Evolutionary conservation across 345 rosid species (phyloP).

Genomic region (Atalantia buxifolia): DNA sequence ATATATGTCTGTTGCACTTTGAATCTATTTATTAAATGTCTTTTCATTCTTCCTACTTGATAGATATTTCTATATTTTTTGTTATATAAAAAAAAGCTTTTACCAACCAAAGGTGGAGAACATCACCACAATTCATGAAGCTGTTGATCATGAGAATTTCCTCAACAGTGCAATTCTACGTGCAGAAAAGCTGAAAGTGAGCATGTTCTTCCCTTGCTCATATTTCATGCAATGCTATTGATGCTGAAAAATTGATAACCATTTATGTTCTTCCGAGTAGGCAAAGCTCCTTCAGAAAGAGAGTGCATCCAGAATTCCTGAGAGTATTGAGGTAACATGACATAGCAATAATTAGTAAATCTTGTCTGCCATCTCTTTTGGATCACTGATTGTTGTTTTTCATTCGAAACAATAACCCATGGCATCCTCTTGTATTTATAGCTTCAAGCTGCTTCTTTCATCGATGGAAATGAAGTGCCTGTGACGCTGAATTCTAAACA

Average conservation of each 20-base stretch:
- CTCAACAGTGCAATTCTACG: slow-evolving; percentile 12
- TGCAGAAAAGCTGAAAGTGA: slow-evolving; percentile 24
- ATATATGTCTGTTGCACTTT: not conserved
- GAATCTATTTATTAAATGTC: not conserved
- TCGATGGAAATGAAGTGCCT: not conserved
- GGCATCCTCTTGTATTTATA: not conserved
- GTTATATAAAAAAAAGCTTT: slow-evolving; percentile 9
- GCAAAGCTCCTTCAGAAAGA: slow-evolving; percentile 2
- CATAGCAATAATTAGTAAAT: not conserved
- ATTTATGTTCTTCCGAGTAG: not conserved
- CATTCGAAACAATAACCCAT: no score
- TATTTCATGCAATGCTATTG: not conserved
- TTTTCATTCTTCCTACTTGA: not conserved
- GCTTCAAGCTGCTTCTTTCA: not conserved
- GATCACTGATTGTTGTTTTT: not conserved
- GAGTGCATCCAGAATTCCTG: not conserved
- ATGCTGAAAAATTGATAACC: not conserved
- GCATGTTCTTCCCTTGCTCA: not conserved
- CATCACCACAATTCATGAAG: slow-evolving; percentile 16
- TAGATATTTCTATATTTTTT: no score
- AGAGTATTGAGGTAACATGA: not conserved
- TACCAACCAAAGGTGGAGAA: slow-evolving; percentile 16
- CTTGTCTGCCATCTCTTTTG: not conserved
- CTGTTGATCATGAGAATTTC: slow-evolving; percentile 2
- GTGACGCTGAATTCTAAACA: not conserved